Conservation (phyloP, 2,329 filamentous ascomycete genomes). For the Zymoseptoria brevis region DNA sequence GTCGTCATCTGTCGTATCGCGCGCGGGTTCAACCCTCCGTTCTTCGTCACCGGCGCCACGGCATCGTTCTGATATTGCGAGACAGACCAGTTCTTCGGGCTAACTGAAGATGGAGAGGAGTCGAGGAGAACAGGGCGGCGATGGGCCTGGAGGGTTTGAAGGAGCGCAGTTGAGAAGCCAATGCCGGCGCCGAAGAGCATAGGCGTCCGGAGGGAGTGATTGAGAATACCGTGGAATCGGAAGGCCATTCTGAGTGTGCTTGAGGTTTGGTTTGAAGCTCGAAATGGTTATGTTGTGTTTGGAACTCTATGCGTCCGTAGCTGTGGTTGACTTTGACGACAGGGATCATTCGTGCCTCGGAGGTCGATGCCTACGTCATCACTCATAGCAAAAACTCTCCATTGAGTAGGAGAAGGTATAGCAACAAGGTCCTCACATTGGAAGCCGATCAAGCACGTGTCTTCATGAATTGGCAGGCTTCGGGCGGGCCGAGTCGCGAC, state of each 20-base stretch:
- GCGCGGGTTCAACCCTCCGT: slow-evolving; percentile 34
- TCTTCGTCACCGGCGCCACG: slow-evolving; percentile 30
- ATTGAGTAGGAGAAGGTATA: no score
- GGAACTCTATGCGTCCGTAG: not conserved
- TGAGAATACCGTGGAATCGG: slow-evolving; percentile 28
- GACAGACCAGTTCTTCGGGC: slow-evolving; percentile 33
- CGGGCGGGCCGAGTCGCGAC: no score
- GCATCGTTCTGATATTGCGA: slow-evolving; percentile 34
- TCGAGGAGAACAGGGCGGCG: slow-evolving; percentile 32
- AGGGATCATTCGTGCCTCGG: not conserved
- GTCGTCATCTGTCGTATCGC: slow-evolving; percentile 39
- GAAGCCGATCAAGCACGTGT: no score
- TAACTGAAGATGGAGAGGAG: slow-evolving; percentile 19
- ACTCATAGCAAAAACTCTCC: not conserved
- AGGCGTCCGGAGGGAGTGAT: slow-evolving; percentile 29
- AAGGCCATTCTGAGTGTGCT: not conserved
- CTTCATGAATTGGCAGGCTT: no score
- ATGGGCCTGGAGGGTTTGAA: slow-evolving; percentile 21
- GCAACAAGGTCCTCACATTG: no score
- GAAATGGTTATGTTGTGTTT: not conserved
- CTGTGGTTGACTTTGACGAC: not conserved
- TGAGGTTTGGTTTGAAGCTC: not conserved
- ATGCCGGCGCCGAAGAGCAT: slow-evolving; percentile 22
- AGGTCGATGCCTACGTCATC: not conserved
- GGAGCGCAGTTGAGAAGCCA: slow-evolving; percentile 20